Percentiles rank a stretch among this genome's conserved stretches.
Conservation (phyloP, 176 grass and related monocot species). For the Eremochloa ophiuroides region DNA sequence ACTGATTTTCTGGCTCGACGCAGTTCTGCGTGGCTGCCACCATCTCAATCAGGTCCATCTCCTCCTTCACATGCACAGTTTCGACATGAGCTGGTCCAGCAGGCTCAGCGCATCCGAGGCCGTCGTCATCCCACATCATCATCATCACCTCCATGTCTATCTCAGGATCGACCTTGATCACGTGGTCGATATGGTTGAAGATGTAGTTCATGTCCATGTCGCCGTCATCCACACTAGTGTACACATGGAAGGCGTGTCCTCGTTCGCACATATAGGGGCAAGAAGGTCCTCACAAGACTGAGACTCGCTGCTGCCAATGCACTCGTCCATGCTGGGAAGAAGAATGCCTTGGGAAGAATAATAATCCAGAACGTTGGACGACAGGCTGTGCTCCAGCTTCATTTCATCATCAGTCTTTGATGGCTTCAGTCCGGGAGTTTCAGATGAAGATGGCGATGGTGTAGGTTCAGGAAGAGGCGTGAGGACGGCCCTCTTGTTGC, state of each 20-base stretch:
- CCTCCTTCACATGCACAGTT: slow-evolving; percentile 40
- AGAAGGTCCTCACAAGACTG: slow-evolving; percentile 17
- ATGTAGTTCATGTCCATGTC: slow-evolving; percentile 24
- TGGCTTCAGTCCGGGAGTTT: not conserved
- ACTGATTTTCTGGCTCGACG: not conserved
- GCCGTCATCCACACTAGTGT: slow-evolving; percentile 19
- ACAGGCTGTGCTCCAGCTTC: not conserved
- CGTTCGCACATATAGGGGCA: slow-evolving; percentile 22
- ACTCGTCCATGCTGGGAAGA: not conserved
- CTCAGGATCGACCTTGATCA: slow-evolving; percentile 10
- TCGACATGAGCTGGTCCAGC: not conserved
- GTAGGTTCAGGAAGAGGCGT: not conserved
- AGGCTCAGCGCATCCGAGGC: not conserved
- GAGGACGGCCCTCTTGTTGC: not conserved
- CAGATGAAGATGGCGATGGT: not conserved
- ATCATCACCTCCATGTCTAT: slow-evolving; percentile 48
- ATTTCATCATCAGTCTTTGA: not conserved
- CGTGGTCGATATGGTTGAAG: slow-evolving; percentile 49
- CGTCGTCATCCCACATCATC: slow-evolving; percentile 45
- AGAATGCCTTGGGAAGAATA: not conserved
- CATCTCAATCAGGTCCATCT: slow-evolving; percentile 61
- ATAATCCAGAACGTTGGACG: not conserved
- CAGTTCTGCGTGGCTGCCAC: slow-evolving; percentile 15
- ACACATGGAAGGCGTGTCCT: not conserved
- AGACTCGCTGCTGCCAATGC: not conserved